phyloP scores from a whole-genome alignment of 2,329 filamentous ascomycete genomes.

The Myriosclerotinia scirpicola region DNA sequence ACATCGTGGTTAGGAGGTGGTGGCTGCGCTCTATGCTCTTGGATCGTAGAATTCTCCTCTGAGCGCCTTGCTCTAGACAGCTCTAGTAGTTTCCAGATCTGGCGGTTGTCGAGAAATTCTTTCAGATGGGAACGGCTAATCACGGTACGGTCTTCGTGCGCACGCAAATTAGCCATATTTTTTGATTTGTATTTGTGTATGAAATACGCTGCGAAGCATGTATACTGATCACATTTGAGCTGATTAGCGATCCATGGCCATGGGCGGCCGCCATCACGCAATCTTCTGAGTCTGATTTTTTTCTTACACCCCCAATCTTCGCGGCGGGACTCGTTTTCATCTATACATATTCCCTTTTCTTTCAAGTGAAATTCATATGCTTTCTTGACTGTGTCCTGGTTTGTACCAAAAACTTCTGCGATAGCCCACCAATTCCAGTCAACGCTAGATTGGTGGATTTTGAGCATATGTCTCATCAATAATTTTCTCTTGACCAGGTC shows the following conservation, averaged over 20 bases:
- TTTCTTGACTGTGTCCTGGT: not conserved
- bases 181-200: not conserved
- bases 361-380: not conserved
- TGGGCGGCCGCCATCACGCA: conserved; percentile 6
- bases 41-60: not conserved
- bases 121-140: not conserved
- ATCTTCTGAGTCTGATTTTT: conserved; percentile 2
- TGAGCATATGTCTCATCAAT: conserved; percentile 11
- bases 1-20: not conserved
- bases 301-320: not conserved
- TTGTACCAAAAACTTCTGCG: conserved; percentile 11
- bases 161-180: too few species aligned
- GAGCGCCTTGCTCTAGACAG: not conserved
- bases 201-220: conserved; percentile 9
- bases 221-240: not conserved
- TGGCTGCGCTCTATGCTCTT: not conserved
- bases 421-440: conserved; percentile 9
- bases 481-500: not conserved
- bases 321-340: not conserved
- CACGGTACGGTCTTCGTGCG: not conserved
- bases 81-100: too few species aligned
- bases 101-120: not conserved
- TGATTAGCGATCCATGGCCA: conserved; percentile 7
- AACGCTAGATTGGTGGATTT: conserved; percentile 1
- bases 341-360: not conserved